Conservation (phyloP, 1,139 yeast genomes). For the Debaryomyces robertsiae region DNA sequence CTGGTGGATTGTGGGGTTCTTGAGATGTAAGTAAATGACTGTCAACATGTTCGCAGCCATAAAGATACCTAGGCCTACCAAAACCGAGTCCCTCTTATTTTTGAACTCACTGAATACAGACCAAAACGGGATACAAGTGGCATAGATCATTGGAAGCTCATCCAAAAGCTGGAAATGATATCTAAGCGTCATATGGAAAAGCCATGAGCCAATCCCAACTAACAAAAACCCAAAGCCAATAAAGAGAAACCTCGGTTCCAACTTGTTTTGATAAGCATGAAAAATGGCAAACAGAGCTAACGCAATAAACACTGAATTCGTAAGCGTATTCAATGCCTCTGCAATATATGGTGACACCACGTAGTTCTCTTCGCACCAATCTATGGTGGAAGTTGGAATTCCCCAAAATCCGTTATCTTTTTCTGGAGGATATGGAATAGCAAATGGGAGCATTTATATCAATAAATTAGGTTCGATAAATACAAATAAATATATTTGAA, state of each 20-base stretch:
- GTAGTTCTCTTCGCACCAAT: conserved; percentile 97
- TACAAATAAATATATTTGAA: no score
- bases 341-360: conserved; percentile 84
- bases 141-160: conserved; percentile 97
- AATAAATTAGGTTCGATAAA: no score
- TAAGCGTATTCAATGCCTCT: conserved; percentile 81
- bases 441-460: conserved; percentile 47
- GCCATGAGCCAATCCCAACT: conserved; percentile 93
- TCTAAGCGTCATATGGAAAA: conserved; percentile 91
- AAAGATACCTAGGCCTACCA: conserved; percentile 60
- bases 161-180: conserved; percentile 90
- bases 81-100: conserved; percentile 35
- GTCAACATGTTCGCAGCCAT: conserved; percentile 59
- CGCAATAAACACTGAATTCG: conserved; percentile 70
- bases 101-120: conserved; percentile 73
- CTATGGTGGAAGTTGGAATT: conserved; percentile 70
- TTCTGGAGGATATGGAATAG: conserved; percentile 48
- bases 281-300: conserved; percentile 68
- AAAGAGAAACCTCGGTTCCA: conserved; percentile 70
- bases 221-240: conserved; percentile 78
- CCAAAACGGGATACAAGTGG: conserved; percentile 95
- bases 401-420: conserved; percentile 50
- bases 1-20: conserved; percentile 89
- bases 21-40: conserved; percentile 61
- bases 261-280: conserved; percentile 58